Base-by-base conservation (phyloP, 352 stramenopile genomes). In the Hyaloperonospora arabidopsidis region DNA sequence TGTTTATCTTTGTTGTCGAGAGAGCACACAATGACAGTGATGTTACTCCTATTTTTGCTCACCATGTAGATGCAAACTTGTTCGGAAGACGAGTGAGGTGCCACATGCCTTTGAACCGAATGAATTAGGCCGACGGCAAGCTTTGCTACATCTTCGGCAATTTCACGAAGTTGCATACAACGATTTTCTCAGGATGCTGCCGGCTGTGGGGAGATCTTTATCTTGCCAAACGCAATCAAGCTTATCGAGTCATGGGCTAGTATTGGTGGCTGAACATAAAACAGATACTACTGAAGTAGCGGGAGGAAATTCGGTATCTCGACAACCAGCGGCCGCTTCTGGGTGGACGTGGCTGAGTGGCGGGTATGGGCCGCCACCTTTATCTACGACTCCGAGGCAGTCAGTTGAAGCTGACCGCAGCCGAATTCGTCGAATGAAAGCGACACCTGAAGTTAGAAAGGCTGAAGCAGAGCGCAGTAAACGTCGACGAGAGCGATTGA, bases 21-120 rank as follows among this genome's bases (percentile, higher is more conserved):
- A 8, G 41, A 18, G 41, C 10, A 48, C 36, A 48, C 14, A n/a
- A n/a, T n/a, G n/a, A n/a, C n/a, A n/a, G 14, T 17, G 40, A 19
- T 23, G 19, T 18, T 45, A 23, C 23, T 8, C 10, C 5, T 48
- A 35, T 32, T 36, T 15, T 23, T 19, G 44, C 36, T 51, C 0
- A 28, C 18, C 19, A 17, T 58, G 43, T 18, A 86, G 76, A n/a
- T 87, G 77, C 59, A 86, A 81, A 53, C 11, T 55, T 12, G 28
- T 45, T 19, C 49, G 65, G 19, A 69, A 69, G 41, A 35, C 52
- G 46, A 82, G 65, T 14, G 76, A 89, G 17, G 45, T 87, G 29
- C 81, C 73, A 8, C 61, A 72, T 43, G 67, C 82, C 4, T 89
- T 86, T 54, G 79, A 87, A 34, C 62, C 73, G 11, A 83, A 70